A percentile compares a stretch with the other conserved stretches of the same genome.
phyloP scores from a whole-genome alignment of 805 yeast genomes.

The Candida gorgasii region DNA sequence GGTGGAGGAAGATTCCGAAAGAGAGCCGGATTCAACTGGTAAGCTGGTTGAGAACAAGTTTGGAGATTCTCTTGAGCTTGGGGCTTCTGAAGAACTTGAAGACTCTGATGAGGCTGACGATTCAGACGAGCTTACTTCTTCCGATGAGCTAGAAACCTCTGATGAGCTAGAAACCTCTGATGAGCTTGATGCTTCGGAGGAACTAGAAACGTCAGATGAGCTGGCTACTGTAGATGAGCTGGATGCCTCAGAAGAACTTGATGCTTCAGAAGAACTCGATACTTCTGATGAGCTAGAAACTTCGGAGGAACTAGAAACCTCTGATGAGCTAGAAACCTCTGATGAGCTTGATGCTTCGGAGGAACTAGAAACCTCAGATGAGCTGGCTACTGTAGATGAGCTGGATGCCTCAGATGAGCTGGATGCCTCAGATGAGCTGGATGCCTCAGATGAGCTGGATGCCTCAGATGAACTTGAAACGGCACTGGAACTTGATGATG shows the following conservation, averaged over 20 bases:
- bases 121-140: background rate
- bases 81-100: background rate
- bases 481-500: background rate
- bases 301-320: background rate
- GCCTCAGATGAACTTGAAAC: background rate
- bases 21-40: too few relatives aligned
- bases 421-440: background rate
- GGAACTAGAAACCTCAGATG: background rate
- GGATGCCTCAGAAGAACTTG: background rate
- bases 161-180: background rate
- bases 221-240: too few relatives aligned
- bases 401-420: background rate
- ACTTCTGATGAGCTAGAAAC: background rate
- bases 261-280: background rate
- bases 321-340: background rate
- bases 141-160: background rate
- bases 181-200: background rate
- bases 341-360: background rate
- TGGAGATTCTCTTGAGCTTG: too few relatives aligned
- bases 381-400: background rate
- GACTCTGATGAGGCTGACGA: background rate
- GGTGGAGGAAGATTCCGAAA: too few relatives aligned
- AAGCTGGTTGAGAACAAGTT: too few relatives aligned
- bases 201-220: too few relatives aligned
- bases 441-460: background rate